These are phyloP conservation scores for Crucibulum laeve DNA, from an alignment of 768 basidiomycete species.

Conservation along the genomic window DNA sequence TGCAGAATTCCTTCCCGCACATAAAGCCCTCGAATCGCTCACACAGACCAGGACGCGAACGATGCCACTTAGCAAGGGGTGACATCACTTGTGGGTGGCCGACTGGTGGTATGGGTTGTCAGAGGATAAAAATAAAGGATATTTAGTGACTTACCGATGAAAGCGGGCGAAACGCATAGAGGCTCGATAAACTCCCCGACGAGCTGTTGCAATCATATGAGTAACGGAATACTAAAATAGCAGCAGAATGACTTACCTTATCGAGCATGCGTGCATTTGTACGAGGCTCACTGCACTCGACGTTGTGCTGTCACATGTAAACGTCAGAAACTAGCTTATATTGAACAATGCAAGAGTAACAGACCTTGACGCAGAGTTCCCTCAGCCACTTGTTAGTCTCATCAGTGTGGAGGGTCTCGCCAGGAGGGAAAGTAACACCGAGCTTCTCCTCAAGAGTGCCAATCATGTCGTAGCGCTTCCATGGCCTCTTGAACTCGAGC, in stretches of 20 bases:
- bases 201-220: constrained; percentile 47
- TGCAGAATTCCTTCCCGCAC: constrained; percentile 97
- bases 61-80: constrained; percentile 97
- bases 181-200: constrained; percentile 98
- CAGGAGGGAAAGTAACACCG: constrained; percentile 87
- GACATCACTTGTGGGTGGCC: constrained; percentile 99
- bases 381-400: constrained; percentile 87
- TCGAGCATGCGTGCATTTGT: constrained; percentile 94
- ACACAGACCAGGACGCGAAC: constrained; percentile 93
- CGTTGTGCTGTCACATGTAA: constrained; percentile 64
- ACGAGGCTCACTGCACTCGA: constrained; percentile 93
- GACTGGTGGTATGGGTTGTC: constrained; percentile 38
- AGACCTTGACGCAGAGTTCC: constrained; percentile 80
- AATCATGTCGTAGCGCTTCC: constrained; percentile 99
- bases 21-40: constrained; percentile 99
- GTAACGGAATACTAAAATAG: not conserved
- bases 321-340: not conserved
- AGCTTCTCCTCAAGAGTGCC: constrained; percentile 93
- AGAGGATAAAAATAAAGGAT: not conserved
- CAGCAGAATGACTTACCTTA: constrained; percentile 50
- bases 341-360: constrained; percentile 5
- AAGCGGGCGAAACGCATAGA: constrained; percentile 92
- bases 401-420: constrained; percentile 81
- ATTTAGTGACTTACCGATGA: constrained; percentile 75
- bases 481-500: constrained; percentile 88